Conservation (phyloP, 805 yeast species). For the Starmerella vaccinii region DNA sequence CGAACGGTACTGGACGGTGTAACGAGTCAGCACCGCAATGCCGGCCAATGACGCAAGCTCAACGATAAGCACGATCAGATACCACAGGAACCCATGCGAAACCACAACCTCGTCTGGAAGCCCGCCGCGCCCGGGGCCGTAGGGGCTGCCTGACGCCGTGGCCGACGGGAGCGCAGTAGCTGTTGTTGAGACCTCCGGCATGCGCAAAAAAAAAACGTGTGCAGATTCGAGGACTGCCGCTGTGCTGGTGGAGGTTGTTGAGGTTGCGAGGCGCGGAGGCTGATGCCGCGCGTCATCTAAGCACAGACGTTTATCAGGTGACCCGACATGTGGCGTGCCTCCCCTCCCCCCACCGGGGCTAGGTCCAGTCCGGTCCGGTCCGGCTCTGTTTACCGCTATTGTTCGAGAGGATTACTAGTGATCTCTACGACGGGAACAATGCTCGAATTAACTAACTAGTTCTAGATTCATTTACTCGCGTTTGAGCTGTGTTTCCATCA, state of each 20-base stretch:
- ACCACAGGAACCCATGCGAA: conserved; percentile 13
- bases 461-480: no score
- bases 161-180: background rate
- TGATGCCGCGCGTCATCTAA: no score
- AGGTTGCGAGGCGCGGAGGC: background rate
- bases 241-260: background rate
- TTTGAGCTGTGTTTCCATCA: no score
- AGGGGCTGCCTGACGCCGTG: background rate
- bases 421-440: no score
- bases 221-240: background rate
- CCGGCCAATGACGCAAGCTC: conserved; percentile 19
- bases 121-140: background rate
- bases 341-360: no score
- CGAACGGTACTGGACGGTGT: conserved; percentile 25
- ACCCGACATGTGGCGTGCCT: no score
- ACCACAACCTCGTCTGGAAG: background rate
- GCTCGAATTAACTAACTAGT: no score
- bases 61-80: conserved; percentile 12
- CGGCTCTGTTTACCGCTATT: no score
- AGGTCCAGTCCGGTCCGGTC: no score
- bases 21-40: conserved; percentile 20
- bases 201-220: background rate
- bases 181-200: background rate
- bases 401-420: no score
- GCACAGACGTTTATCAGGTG: no score